A percentile compares a stretch with the other conserved stretches of the same genome.
Conservation (phyloP, 495 filamentous ascomycete genomes). For the Penicillium desertorum region DNA sequence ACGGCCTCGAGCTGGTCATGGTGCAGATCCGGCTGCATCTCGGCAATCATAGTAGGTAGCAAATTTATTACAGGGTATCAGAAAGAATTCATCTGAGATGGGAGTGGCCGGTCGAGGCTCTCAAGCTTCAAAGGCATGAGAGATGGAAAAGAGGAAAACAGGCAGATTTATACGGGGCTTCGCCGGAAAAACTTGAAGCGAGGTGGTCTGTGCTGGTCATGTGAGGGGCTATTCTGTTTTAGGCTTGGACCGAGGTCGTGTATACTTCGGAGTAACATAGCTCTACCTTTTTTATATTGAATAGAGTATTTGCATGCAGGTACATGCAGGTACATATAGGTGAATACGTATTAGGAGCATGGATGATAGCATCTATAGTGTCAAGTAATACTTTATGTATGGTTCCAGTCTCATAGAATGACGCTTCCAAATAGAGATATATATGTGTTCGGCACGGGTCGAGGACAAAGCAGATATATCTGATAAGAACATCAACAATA, state of each 20-base stretch:
- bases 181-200: constrained; percentile 41
- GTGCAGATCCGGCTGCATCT: constrained; percentile 39
- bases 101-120: constrained; percentile 17
- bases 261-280: neutral
- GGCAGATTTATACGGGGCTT: constrained; percentile 22
- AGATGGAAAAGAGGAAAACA: constrained; percentile 17
- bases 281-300: neutral
- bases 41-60: constrained; percentile 34
- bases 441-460: neutral
- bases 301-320: neutral
- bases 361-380: neutral
- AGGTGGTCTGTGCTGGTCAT: constrained; percentile 41
- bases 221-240: constrained; percentile 23
- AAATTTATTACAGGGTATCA: constrained; percentile 25
- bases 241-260: constrained; percentile 5
- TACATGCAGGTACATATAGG: constrained; percentile 2
- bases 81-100: constrained; percentile 17
- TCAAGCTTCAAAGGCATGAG: constrained; percentile 15
- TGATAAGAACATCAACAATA: no score
- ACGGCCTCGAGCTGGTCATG: constrained; percentile 39
- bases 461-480: no score
- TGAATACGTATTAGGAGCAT: neutral
- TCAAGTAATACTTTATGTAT: neutral
- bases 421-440: neutral
- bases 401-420: neutral